These are phyloP conservation scores for Lipomyces starkeyi DNA, from an alignment of 805 yeast genomes.

Conservation along the genomic window DNA sequence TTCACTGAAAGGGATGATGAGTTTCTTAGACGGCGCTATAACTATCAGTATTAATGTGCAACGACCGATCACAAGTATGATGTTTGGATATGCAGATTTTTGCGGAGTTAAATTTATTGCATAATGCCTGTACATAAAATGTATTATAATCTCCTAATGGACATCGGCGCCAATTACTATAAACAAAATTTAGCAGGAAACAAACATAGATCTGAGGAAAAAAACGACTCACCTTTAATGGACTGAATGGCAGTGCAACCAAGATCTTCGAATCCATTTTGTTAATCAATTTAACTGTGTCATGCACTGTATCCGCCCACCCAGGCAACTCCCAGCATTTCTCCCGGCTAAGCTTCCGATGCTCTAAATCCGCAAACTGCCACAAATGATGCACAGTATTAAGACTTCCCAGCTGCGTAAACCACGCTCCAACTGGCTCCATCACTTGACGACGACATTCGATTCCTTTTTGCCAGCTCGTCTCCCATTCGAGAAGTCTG, in stretches of 20 bases:
- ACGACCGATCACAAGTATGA: neutral
- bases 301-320: conserved; percentile 54
- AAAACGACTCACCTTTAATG: conserved; percentile 42
- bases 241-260: conserved; percentile 51
- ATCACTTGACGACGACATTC: conserved; percentile 53
- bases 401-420: conserved; percentile 49
- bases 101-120: neutral
- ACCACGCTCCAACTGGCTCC: conserved; percentile 58
- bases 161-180: neutral
- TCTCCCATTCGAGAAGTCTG: conserved; percentile 52
- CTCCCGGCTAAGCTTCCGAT: conserved; percentile 50
- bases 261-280: conserved; percentile 49
- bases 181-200: neutral
- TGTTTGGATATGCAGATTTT: neutral
- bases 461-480: conserved; percentile 51
- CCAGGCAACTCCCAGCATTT: conserved; percentile 54
- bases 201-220: neutral
- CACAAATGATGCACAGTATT: conserved; percentile 52
- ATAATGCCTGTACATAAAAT: conserved; percentile 1
- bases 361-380: conserved; percentile 54
- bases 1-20: neutral
- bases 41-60: neutral
- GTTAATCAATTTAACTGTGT: conserved; percentile 50
- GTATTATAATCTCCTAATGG: neutral
- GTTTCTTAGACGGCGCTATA: neutral